phyloP scores from a whole-genome alignment of 208 protist species.

The Crithidia acanthocephali region DNA sequence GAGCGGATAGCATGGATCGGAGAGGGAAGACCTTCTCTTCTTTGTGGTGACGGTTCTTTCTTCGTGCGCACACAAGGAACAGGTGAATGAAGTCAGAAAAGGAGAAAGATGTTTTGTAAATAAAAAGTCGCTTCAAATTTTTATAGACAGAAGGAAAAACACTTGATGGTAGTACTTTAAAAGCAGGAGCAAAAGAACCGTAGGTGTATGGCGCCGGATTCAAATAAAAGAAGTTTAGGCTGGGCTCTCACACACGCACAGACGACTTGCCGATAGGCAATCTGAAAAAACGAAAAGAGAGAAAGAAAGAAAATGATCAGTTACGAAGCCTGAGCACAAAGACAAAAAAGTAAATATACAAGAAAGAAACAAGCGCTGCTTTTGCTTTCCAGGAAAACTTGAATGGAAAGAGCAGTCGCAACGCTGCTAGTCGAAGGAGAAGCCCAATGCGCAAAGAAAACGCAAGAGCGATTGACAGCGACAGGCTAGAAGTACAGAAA shows the following conservation, averaged over 20 bases:
- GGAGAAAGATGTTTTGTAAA: conserved; percentile 23
- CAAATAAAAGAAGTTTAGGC: neutral
- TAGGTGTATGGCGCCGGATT: neutral
- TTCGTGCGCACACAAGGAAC: too few relatives aligned
- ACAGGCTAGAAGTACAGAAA: too few relatives aligned
- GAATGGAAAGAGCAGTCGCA: too few relatives aligned
- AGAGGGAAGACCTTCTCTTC: neutral
- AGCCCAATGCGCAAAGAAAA: too few relatives aligned
- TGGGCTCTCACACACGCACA: neutral
- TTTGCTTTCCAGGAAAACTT: too few relatives aligned
- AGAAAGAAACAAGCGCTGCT: neutral
- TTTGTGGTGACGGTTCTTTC: neutral
- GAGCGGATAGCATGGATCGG: conserved; percentile 13
- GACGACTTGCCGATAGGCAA: too few relatives aligned
- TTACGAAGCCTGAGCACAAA: neutral
- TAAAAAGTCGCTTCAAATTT: neutral
- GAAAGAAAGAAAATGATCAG: neutral
- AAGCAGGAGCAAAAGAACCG: conserved; percentile 1
- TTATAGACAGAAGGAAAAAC: neutral
- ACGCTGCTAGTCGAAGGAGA: too few relatives aligned
- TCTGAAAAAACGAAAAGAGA: neutral
- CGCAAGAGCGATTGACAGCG: too few relatives aligned
- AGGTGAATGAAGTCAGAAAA: neutral
- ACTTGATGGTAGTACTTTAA: neutral
- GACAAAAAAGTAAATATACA: neutral